Conservation (phyloP, 371 early-diverging fungal genomes). For the Haplosporangium sp. region DNA sequence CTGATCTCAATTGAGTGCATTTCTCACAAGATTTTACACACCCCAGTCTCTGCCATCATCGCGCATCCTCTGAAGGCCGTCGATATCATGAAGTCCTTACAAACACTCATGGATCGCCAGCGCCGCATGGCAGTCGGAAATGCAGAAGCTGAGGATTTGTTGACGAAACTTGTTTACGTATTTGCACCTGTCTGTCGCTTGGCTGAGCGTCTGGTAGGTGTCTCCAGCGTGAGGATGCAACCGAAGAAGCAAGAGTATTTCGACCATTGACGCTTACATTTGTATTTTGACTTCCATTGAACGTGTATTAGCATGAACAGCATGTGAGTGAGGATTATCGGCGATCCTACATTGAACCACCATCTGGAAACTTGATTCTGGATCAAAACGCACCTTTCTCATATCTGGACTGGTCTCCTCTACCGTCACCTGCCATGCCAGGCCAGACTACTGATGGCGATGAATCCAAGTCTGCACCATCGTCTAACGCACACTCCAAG, state of each 20-base stretch:
- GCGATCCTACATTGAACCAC: constrained; percentile 17
- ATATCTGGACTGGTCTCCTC: constrained; percentile 41
- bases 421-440: constrained; percentile 49
- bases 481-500: constrained; percentile 10
- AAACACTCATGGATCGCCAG: constrained; percentile 65
- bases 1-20: constrained; percentile 51
- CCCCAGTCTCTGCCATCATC: constrained; percentile 36
- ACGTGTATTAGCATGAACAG: constrained; percentile 39
- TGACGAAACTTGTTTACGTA: constrained; percentile 65
- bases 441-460: constrained; percentile 16
- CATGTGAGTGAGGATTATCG: constrained; percentile 39
- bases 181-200: constrained; percentile 70
- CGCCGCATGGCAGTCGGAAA: constrained; percentile 62
- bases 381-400: constrained; percentile 14
- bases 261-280: neutral
- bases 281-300: no score
- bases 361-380: constrained; percentile 32
- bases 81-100: constrained; percentile 63
- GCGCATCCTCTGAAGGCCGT: constrained; percentile 52
- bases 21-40: constrained; percentile 51
- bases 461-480: neutral
- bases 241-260: neutral
- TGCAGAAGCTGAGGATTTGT: constrained; percentile 64
- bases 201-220: constrained; percentile 64
- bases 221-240: neutral